Percentiles rank a stretch among this genome's conserved stretches.
phyloP scores from a whole-genome alignment of 2,329 filamentous ascomycete genomes.

The Epichloe bromicola region DNA sequence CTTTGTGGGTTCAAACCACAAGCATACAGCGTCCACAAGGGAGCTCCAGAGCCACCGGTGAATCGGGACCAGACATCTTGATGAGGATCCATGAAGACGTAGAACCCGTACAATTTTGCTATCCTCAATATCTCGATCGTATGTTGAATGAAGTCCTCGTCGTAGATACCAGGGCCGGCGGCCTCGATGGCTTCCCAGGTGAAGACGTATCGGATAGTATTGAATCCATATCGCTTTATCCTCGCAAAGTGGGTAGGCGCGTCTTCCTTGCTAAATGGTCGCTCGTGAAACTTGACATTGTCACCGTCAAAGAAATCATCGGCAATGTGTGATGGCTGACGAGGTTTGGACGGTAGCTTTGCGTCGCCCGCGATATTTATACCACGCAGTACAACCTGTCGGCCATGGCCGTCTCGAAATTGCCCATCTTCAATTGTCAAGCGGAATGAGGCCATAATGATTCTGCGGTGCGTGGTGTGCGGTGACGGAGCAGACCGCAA shows the following conservation, averaged over 20 bases:
- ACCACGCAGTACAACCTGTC: conserved; percentile 78
- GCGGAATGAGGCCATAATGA: conserved; percentile 57
- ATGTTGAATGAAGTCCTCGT: conserved; percentile 85
- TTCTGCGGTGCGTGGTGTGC: neutral
- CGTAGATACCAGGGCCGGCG: conserved; percentile 78
- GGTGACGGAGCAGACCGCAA: neutral
- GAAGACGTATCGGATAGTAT: conserved; percentile 91
- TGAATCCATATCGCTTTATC: conserved; percentile 83
- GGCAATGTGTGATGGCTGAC: conserved; percentile 65
- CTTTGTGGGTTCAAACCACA: conserved; percentile 77
- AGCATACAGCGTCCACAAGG: conserved; percentile 95
- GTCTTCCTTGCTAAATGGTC: conserved; percentile 73
- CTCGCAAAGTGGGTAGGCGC: conserved; percentile 78
- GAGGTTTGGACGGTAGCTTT: conserved; percentile 73
- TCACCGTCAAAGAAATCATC: conserved; percentile 88
- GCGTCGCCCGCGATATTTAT: conserved; percentile 89
- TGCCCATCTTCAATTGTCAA: conserved; percentile 73
- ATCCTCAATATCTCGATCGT: conserved; percentile 75
- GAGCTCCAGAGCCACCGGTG: conserved; percentile 86
- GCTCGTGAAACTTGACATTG: conserved; percentile 73
- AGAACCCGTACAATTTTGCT: conserved; percentile 85
- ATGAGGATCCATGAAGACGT: conserved; percentile 96
- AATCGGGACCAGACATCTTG: conserved; percentile 98
- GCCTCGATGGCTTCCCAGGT: conserved; percentile 99
- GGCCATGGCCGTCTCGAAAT: conserved; percentile 70